A percentile compares a stretch with the other conserved stretches of the same genome.
Conservation (phyloP, 331 rosid genomes). For the Malus hybrid region DNA sequence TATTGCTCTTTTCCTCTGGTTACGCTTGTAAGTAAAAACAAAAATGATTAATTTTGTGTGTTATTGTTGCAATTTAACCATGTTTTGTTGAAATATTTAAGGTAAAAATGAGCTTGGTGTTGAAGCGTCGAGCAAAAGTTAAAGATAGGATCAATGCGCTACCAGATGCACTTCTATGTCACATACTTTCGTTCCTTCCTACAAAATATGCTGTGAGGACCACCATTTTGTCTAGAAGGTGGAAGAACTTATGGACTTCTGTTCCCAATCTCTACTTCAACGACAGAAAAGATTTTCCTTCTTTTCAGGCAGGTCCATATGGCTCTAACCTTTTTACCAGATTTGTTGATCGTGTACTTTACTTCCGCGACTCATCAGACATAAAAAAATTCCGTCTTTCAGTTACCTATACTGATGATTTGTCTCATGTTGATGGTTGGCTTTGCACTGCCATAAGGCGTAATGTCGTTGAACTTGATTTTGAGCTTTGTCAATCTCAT, state of each 20-base stretch:
- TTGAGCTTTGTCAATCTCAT: not conserved
- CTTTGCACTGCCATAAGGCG: not conserved
- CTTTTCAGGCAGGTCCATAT: not conserved
- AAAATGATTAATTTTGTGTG: too few relatives aligned
- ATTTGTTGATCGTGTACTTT: not conserved
- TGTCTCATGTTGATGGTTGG: not conserved
- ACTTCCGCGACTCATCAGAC: not conserved
- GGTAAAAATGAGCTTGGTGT: not conserved
- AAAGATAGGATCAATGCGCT: not conserved
- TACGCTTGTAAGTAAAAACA: too few relatives aligned
- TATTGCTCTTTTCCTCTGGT: too few relatives aligned
- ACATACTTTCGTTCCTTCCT: not conserved
- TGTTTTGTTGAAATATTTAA: too few relatives aligned
- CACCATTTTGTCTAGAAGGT: not conserved
- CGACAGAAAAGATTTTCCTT: not conserved
- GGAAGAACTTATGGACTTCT: not conserved
- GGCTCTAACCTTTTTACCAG: not conserved
- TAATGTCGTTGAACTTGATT: not conserved
- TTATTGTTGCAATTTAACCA: too few relatives aligned
- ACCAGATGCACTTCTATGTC: not conserved
- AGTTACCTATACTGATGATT: rapidly evolving
- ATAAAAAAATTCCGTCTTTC: not conserved
- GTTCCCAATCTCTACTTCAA: not conserved
- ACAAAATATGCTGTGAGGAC: not conserved
- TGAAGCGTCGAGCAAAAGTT: not conserved